Evolutionary conservation across 352 stramenopile genomes (phyloP).

Genomic region (Phytophthora syringae): DNA sequence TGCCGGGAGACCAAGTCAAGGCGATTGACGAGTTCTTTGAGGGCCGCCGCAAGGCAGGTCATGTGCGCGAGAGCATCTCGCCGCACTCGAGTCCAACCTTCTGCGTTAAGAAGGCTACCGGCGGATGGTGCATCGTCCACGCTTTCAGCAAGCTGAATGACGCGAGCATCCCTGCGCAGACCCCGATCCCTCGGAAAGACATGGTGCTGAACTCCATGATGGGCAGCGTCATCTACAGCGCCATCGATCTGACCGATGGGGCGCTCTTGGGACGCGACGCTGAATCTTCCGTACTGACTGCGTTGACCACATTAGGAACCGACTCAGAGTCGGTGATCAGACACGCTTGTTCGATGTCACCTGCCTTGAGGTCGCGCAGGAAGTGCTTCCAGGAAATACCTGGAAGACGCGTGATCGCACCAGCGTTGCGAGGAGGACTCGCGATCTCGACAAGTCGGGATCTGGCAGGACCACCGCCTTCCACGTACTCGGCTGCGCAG

Average conservation of each 20-base stretch:
- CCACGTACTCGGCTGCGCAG: too few relatives aligned
- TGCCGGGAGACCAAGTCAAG: slow-evolving; percentile 31
- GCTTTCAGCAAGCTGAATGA: slow-evolving; percentile 44
- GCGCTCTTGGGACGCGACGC: too few relatives aligned
- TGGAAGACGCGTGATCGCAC: too few relatives aligned
- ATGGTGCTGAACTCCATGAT: slow-evolving; percentile 32
- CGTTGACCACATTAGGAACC: too few relatives aligned
- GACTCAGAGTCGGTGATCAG: too few relatives aligned
- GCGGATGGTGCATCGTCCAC: slow-evolving; percentile 39
- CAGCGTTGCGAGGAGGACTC: too few relatives aligned
- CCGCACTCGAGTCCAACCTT: slow-evolving; percentile 31
- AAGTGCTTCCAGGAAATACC: too few relatives aligned
- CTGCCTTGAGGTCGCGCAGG: too few relatives aligned
- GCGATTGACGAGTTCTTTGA: slow-evolving; percentile 32
- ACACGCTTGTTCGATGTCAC: too few relatives aligned
- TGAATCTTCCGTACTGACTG: too few relatives aligned
- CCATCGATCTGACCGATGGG: slow-evolving; percentile 36
- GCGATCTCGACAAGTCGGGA: too few relatives aligned
- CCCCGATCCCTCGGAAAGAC: slow-evolving; percentile 38
- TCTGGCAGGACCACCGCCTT: too few relatives aligned
- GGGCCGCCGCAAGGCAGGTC: not conserved
- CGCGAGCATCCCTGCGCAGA: slow-evolving; percentile 29
- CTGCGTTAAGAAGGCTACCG: slow-evolving; percentile 36
- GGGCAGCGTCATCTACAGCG: slow-evolving; percentile 35
- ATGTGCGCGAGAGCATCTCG: slow-evolving; percentile 25